Conservation (phyloP, 108 stramenopile genomes). For the Nitzschia sp. region DNA sequence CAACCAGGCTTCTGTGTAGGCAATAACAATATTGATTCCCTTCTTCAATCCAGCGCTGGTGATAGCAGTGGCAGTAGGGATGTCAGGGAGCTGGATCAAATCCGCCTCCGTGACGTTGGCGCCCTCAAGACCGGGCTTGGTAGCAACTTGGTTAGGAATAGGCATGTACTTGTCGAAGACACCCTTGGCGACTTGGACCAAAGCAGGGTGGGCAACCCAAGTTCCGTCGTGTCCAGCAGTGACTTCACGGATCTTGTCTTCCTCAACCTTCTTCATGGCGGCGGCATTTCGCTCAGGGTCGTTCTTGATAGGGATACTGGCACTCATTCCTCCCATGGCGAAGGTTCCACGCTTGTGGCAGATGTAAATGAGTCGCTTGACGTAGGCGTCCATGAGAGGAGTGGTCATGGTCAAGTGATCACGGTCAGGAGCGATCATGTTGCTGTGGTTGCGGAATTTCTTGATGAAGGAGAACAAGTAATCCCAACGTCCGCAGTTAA, state of each 20-base stretch:
- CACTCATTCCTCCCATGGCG: constrained; percentile 95
- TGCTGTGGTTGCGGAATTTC: constrained; percentile 76
- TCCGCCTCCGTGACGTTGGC: constrained; percentile 62
- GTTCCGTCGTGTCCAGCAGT: constrained; percentile 92
- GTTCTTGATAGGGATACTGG: constrained; percentile 87
- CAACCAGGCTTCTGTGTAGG: constrained; percentile 92
- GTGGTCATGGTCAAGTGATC: constrained; percentile 86
- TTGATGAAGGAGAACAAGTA: constrained; percentile 94
- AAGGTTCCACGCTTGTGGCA: constrained; percentile 94
- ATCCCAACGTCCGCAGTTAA: constrained; percentile 96
- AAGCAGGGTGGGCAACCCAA: constrained; percentile 95
- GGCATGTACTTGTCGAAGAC: constrained; percentile 91
- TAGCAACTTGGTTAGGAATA: constrained; percentile 79
- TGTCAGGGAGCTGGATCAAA: constrained; percentile 57
- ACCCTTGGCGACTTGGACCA: constrained; percentile 75
- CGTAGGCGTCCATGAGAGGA: constrained; percentile 88
- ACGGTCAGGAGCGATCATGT: constrained; percentile 87
- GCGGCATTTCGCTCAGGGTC: constrained; percentile 71
- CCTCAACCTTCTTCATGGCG: constrained; percentile 78
- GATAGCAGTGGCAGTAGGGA: constrained; percentile 68
- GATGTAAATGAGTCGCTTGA: constrained; percentile 84
- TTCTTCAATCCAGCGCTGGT: constrained; percentile 69
- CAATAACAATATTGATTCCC: constrained; percentile 84
- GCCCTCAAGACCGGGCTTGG: constrained; percentile 54
- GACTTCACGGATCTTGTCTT: constrained; percentile 89